phyloP scores from a whole-genome alignment of 2,329 filamentous ascomycete species.

The Cordyceps pruinosa region DNA sequence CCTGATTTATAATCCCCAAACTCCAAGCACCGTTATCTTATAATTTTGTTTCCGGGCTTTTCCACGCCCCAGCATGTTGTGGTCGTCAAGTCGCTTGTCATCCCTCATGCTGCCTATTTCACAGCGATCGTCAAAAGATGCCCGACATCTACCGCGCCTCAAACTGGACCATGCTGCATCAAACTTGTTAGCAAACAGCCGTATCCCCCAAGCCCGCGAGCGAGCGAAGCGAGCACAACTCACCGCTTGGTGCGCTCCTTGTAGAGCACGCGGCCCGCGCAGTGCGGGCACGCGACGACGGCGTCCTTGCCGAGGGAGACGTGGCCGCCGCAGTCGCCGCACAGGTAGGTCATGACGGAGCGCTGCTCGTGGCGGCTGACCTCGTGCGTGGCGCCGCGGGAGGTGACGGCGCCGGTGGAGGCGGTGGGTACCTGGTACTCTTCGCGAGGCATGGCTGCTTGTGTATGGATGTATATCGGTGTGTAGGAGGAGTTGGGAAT shows the following conservation, averaged over 20 bases:
- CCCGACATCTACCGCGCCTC: constrained; percentile 81
- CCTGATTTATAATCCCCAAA: constrained; percentile 8
- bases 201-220: background rate
- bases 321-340: constrained; percentile 38
- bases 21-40: background rate
- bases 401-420: constrained; percentile 33
- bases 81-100: too few relatives aligned
- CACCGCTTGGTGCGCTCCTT: constrained; percentile 97
- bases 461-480: background rate
- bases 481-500: background rate
- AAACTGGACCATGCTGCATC: constrained; percentile 93
- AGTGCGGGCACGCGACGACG: constrained; percentile 47
- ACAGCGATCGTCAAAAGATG: too few relatives aligned
- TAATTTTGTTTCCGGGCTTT: background rate
- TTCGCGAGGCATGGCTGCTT: constrained; percentile 61
- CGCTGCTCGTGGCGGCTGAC: constrained; percentile 34
- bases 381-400: constrained; percentile 34
- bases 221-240: constrained; percentile 25
- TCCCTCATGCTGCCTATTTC: too few relatives aligned
- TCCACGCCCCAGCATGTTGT: background rate
- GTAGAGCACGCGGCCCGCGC: constrained; percentile 90
- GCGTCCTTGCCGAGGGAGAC: constrained; percentile 39
- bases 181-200: constrained; percentile 16
- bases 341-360: constrained; percentile 33
- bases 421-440: constrained; percentile 66